Percentiles rank a stretch among this genome's conserved stretches.
These are phyloP conservation scores for Lavandula angustifolia DNA, from an alignment of 257 asterid species.

Conservation along the genomic window DNA sequence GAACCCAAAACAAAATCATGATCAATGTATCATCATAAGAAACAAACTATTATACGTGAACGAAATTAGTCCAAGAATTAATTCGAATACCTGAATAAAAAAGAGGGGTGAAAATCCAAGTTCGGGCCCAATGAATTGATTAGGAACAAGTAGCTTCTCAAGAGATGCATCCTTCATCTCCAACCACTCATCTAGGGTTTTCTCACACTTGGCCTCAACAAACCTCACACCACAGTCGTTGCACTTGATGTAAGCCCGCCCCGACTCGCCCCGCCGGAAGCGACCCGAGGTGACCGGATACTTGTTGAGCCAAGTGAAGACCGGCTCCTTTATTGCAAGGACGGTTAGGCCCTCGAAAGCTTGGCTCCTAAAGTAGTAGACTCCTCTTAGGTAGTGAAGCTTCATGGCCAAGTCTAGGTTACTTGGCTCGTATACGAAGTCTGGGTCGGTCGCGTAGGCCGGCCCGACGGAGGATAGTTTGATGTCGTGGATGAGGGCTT, in stretches of 20 bases:
- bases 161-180: slow-evolving; percentile 40
- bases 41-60: no score
- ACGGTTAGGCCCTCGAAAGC: slow-evolving; percentile 60
- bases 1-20: no score
- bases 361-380: slow-evolving; percentile 59
- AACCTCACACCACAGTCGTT: slow-evolving; percentile 85
- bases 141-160: slow-evolving; percentile 46
- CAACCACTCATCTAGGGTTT: slow-evolving; percentile 70
- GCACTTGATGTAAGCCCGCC: slow-evolving; percentile 78
- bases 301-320: slow-evolving; percentile 54
- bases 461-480: slow-evolving; percentile 85
- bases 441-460: slow-evolving; percentile 50
- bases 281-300: slow-evolving; percentile 58
- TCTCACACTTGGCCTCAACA: slow-evolving; percentile 67
- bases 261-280: slow-evolving; percentile 61
- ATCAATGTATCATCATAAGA: no score
- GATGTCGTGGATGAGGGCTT: slow-evolving; percentile 48
- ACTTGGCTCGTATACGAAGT: slow-evolving; percentile 50
- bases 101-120: slow-evolving; percentile 67
- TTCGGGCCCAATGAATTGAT: slow-evolving; percentile 71
- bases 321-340: slow-evolving; percentile 61
- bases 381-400: slow-evolving; percentile 67
- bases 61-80: background rate
- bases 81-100: slow-evolving; percentile 56
- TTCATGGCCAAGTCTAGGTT: slow-evolving; percentile 80